Base-by-base conservation (phyloP, 805 yeast genomes). In the Ascoidea asiatica region DNA sequence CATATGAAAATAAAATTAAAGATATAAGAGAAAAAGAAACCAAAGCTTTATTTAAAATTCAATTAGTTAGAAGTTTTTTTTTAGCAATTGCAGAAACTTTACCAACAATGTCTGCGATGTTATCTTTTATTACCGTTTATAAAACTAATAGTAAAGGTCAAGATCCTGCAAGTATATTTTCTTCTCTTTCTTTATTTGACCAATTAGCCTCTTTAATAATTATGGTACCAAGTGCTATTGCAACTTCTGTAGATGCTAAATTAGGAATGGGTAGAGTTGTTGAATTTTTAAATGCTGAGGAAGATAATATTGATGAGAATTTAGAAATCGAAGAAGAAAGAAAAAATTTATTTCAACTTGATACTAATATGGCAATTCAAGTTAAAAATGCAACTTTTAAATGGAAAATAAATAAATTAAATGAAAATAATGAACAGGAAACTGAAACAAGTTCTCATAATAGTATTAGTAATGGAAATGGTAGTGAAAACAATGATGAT, bases 21-120 rank as follows among this genome's bases (percentile, higher is more conserved):
- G 69, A 66, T 11, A 66, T 75, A 21, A 73, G 97, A 57, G 53
- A 56, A 0, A 56, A 64, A 19, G 97, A 88, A 61, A 79, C 84
- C 72, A 52, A 55, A 4, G 65, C 67, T 43, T 71, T 89, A 47
- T 70, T 77, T 49, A 66, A 63, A 44, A 73, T 86, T 67, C 89
- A 83, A 54, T 66, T 78, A 38, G 58, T 75, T 21, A 75, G 90
- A 57, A 83, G 81, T 55, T 69, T 42, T 53, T 58, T 17, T 47
- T 57, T 22, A 50, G 53, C 5, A 60, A 66, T 18, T 67, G 67
- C 50, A 48, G 50, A 23, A 53, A 59, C 43, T 67, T 64, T 49
- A 40, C 65, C 37, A 49, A 50, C 4, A 50, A 56, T 6, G 58
- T 23, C 33, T 11, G 6, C 33, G 11, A 23, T 23, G 33, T 11